Conservation (phyloP, 345 rosid species). For the Hibiscus syriacus region DNA sequence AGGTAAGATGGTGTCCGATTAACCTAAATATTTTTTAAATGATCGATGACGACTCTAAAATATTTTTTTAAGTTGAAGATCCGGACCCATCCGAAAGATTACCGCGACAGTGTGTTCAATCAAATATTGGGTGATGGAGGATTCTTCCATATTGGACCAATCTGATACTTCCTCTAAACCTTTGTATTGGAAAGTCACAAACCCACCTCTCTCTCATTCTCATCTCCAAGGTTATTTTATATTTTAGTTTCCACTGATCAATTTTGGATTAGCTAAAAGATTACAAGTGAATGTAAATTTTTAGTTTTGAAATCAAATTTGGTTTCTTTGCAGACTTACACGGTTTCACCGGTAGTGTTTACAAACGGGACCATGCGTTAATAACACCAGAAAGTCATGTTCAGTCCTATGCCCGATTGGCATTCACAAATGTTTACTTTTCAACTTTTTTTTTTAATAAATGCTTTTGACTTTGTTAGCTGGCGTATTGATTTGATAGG, state of each 20-base stretch:
- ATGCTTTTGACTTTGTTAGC: background rate
- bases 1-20: too few species aligned
- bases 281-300: background rate
- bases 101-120: conserved; percentile 36
- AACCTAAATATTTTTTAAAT: too few species aligned
- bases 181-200: conserved; percentile 74
- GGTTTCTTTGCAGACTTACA: conserved; percentile 62
- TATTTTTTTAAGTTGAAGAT: too few species aligned
- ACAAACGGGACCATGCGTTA: conserved; percentile 70
- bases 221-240: conserved; percentile 57
- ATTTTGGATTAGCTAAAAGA: background rate
- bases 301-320: conserved; percentile 4
- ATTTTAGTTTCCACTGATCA: background rate
- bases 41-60: too few species aligned
- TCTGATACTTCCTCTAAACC: conserved; percentile 33
- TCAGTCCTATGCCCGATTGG: conserved; percentile 86
- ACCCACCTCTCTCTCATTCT: conserved; percentile 82
- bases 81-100: too few species aligned
- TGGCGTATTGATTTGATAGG: conserved; percentile 40
- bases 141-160: conserved; percentile 32
- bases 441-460: background rate
- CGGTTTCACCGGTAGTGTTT: conserved; percentile 83
- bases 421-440: conserved; percentile 19
- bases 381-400: conserved; percentile 94
- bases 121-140: conserved; percentile 42